These are phyloP conservation scores for Calonectria honghensis DNA, from an alignment of 2,329 filamentous ascomycete genomes.

Conservation along the genomic window DNA sequence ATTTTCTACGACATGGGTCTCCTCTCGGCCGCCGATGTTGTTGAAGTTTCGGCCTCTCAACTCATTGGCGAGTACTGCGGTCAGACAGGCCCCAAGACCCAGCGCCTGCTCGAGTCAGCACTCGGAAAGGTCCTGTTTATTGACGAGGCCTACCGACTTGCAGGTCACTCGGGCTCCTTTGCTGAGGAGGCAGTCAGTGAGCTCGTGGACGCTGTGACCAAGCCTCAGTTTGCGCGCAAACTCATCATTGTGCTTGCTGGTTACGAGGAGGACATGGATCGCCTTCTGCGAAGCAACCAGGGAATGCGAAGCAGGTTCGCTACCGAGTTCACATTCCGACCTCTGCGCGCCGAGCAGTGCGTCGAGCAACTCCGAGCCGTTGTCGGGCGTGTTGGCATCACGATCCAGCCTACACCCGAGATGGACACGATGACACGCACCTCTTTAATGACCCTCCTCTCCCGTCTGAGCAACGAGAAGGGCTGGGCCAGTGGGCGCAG, in stretches of 20 bases:
- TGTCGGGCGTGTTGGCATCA: slow-evolving; percentile 57
- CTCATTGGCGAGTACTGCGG: slow-evolving; percentile 81
- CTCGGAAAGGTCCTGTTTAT: slow-evolving; percentile 82
- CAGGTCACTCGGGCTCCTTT: slow-evolving; percentile 69
- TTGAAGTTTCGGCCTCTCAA: slow-evolving; percentile 81
- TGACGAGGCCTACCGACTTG: slow-evolving; percentile 81
- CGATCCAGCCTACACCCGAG: slow-evolving; percentile 53
- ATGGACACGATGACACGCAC: slow-evolving; percentile 52
- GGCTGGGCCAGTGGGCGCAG: slow-evolving; percentile 79
- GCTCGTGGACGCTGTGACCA: slow-evolving; percentile 69
- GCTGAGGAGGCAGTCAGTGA: slow-evolving; percentile 73
- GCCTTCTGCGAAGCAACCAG: slow-evolving; percentile 75
- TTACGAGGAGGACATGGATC: slow-evolving; percentile 79
- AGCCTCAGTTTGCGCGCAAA: slow-evolving; percentile 74
- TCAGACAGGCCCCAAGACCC: slow-evolving; percentile 80
- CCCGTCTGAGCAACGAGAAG: slow-evolving; percentile 63
- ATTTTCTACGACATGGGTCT: slow-evolving; percentile 85
- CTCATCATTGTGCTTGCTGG: slow-evolving; percentile 81
- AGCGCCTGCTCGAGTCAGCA: slow-evolving; percentile 74
- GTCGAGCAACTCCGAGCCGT: slow-evolving; percentile 65
- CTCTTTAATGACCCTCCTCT: slow-evolving; percentile 61
- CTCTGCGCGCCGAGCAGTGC: slow-evolving; percentile 67
- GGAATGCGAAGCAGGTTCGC: slow-evolving; percentile 79
- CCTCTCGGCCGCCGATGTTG: slow-evolving; percentile 75
- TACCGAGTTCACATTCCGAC: slow-evolving; percentile 74